A percentile compares a stretch with the other conserved stretches of the same genome.
These are phyloP conservation scores for Fabrea salina DNA, from an alignment of 169 alveolate genomes.

Conservation along the genomic window DNA sequence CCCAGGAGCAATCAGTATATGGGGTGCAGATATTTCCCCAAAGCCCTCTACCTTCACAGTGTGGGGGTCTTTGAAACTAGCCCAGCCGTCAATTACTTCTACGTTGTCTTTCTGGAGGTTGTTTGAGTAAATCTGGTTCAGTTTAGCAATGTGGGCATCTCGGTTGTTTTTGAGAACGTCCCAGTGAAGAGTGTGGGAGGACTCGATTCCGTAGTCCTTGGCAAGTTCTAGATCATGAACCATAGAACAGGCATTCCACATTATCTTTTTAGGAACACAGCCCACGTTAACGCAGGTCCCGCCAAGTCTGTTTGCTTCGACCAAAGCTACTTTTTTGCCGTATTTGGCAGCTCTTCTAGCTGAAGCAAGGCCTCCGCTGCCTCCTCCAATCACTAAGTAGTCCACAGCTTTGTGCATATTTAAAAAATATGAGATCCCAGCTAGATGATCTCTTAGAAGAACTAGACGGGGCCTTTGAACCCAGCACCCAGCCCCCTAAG, in stretches of 20 bases:
- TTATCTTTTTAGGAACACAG: constrained; percentile 92
- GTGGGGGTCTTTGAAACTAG: constrained; percentile 7
- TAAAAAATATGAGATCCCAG: neutral
- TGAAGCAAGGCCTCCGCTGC: constrained; percentile 84
- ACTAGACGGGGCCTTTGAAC: neutral
- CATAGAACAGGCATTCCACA: constrained; percentile 80
- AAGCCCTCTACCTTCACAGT: neutral
- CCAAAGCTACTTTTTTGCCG: constrained; percentile 82
- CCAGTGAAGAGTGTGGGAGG: constrained; percentile 49
- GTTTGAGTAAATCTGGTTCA: constrained; percentile 76
- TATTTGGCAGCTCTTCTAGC: constrained; percentile 64
- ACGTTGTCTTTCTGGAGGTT: constrained; percentile 69
- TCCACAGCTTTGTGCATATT: too few species aligned
- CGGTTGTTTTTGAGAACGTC: constrained; percentile 53
- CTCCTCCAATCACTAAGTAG: constrained; percentile 85
- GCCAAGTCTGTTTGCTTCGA: constrained; percentile 81
- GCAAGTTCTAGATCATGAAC: constrained; percentile 71
- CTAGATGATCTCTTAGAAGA: neutral
- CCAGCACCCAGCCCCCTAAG: neutral
- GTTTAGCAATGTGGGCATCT: constrained; percentile 74
- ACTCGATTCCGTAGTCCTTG: constrained; percentile 65
- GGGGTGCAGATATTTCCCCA: constrained; percentile 48
- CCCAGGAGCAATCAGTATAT: constrained; percentile 87
- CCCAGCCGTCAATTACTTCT: constrained; percentile 36
- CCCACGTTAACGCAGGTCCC: constrained; percentile 96